Conservation (phyloP, 768 basidiomycete species). For the Mrakia frigida region DNA sequence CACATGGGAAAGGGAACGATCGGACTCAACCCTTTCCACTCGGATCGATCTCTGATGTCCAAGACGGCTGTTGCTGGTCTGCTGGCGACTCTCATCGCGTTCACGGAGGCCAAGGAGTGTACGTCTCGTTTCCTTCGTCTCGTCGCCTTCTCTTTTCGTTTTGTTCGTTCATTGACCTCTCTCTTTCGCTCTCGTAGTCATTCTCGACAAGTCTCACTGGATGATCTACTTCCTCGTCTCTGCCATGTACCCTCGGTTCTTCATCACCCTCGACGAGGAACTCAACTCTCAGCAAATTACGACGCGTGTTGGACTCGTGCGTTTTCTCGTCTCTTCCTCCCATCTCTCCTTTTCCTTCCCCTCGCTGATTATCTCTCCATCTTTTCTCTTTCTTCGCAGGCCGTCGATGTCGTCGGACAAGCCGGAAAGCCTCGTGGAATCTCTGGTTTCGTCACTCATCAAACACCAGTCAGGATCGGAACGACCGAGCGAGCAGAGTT, state of each 20-base stretch:
- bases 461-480: conserved; percentile 89
- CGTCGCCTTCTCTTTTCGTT: neutral
- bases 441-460: conserved; percentile 96
- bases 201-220: conserved; percentile 95
- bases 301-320: conserved; percentile 85
- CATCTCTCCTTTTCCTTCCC: neutral
- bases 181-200: conserved; percentile 52
- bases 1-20: conserved; percentile 99
- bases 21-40: conserved; percentile 93
- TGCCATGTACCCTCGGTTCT: conserved; percentile 96
- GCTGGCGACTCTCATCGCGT: conserved; percentile 78
- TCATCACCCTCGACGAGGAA: conserved; percentile 93
- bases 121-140: neutral
- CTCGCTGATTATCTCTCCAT: neutral
- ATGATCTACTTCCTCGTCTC: conserved; percentile 95
- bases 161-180: neutral
- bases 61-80: conserved; percentile 83
- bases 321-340: conserved; percentile 33
- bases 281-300: conserved; percentile 80
- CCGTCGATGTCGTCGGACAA: conserved; percentile 94
- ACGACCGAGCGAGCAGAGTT: conserved; percentile 92
- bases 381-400: conserved; percentile 49
- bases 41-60: conserved; percentile 83
- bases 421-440: conserved; percentile 86
- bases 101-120: conserved; percentile 83